Evolutionary conservation across 176 grass and related monocot genomes (phyloP).

Genomic region (Musa schizocarpa): DNA sequence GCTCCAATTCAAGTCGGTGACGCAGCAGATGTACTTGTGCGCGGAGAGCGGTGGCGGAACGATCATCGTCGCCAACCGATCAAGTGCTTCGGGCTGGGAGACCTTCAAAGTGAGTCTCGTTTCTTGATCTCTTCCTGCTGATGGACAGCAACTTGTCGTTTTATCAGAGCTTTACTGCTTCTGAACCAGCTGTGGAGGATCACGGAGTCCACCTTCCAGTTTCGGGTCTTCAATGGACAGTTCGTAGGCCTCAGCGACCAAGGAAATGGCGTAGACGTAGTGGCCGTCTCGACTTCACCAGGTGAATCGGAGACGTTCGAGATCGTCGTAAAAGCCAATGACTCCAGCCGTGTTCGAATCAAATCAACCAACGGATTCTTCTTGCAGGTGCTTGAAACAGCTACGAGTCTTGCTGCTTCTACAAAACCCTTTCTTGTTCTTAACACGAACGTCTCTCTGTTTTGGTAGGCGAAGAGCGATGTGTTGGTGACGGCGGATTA

Average conservation of each 20-base stretch:
- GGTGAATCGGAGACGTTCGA: constrained; percentile 38
- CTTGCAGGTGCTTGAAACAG: constrained; percentile 29
- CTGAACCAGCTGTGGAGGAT: constrained; percentile 52
- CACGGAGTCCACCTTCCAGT: constrained; percentile 33
- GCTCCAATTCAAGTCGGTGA: constrained; percentile 55
- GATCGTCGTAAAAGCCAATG: constrained; percentile 28
- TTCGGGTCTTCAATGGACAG: constrained; percentile 32
- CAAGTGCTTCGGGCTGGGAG: constrained; percentile 42
- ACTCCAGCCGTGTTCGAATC: constrained; percentile 27
- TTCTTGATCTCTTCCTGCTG: neutral
- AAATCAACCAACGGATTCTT: constrained; percentile 48
- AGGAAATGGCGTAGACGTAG: constrained; percentile 2
- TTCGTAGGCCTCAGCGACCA: constrained; percentile 34
- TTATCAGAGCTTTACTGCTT: neutral
- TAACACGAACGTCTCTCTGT: neutral
- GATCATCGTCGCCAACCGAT: constrained; percentile 38
- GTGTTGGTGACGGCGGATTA: constrained; percentile 35
- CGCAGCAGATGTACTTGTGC: constrained; percentile 30
- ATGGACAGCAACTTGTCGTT: neutral
- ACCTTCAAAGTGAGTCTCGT: constrained; percentile 48
- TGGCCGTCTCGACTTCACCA: constrained; percentile 27
- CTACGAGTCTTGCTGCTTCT: neutral
- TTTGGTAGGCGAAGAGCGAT: constrained; percentile 29
- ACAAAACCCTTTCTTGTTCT: neutral
- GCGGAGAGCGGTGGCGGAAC: constrained; percentile 49